Evolutionary conservation across 192 early-diverging fungal genomes (phyloP), one percentile per base, ranked within the genome.

Genomic region (Linnemannia zychae): DNA sequence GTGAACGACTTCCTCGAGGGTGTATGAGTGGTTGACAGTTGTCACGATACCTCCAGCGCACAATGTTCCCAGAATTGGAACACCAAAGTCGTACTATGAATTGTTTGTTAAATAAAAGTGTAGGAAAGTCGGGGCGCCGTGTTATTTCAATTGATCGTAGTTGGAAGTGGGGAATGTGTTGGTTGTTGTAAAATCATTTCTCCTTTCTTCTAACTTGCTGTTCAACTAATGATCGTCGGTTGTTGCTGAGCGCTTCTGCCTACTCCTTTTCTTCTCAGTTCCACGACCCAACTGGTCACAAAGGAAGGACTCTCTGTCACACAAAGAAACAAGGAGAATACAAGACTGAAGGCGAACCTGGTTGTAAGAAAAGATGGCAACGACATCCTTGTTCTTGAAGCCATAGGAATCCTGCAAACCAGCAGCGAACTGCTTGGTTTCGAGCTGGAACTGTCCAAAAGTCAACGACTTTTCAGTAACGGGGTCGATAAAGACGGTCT

Each of bases 11-110:
- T 96, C 97, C 70, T 89, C 85, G 71, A 90, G 88, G 7, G 93
- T 96, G 88, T 99, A 99, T 9, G 90, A 90, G 46, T 97, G 97
- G 72, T 97, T 99, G 44, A 93, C 93, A 17, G 93, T 93, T 2
- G 95, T 94, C 22, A 96, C 90, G 3, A 93, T 88, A n/a, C 92
- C 91, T 38, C 95, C 92, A 9, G 91, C 91, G 77, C 92, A 90
- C 17, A 95, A 88, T 38, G 92, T 86, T 28, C 92, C 92, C 52
- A 95, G 86, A 17, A 93, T 79, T 16, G 90, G 91, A 37, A 93
- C 79, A 33, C 95, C 92, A 82, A 93, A 92, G 66, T 91, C 88
- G 40, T 90, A 87, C 88, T 88, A 74, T n/a, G 7, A 68, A 38
- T 36, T 38, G 50, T n/a, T n/a, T n/a, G n/a, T 7, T 24, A 22